Conservation (phyloP, 352 stramenopile species). For the Aphanomyces astaci region DNA sequence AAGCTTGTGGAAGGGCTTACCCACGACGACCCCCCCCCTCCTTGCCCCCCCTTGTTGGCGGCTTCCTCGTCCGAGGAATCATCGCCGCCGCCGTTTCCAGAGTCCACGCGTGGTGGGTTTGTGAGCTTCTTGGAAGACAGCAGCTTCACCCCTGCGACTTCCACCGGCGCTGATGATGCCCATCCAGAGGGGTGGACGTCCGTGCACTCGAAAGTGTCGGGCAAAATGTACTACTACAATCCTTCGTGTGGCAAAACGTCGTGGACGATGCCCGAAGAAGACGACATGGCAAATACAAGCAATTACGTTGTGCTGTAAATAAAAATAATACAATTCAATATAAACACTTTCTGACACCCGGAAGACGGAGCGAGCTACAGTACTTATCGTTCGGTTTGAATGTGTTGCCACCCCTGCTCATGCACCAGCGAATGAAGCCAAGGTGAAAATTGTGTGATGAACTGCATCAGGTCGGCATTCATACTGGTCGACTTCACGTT, state of each 20-base stretch:
- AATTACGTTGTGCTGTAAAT: conserved; percentile 70
- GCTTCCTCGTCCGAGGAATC: too few species aligned
- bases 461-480: too few species aligned
- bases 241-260: conserved; percentile 60
- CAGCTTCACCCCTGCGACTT: conserved; percentile 38
- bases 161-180: conserved; percentile 36
- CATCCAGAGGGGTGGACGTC: conserved; percentile 47
- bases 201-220: conserved; percentile 59
- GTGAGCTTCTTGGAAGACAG: conserved; percentile 57
- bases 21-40: neutral
- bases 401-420: neutral
- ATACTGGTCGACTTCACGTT: too few species aligned
- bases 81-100: neutral
- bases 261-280: conserved; percentile 52
- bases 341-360: neutral
- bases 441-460: too few species aligned
- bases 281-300: conserved; percentile 29
- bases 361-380: too few species aligned
- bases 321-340: neutral
- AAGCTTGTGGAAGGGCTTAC: too few species aligned
- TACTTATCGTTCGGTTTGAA: neutral
- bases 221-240: conserved; percentile 82
- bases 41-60: neutral
- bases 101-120: conserved; percentile 37
- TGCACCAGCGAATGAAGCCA: too few species aligned